Evolutionary conservation across 176 grass and related monocot species (phyloP), one percentile per base, ranked within the genome.

Genomic region (Oryza nivara): DNA sequence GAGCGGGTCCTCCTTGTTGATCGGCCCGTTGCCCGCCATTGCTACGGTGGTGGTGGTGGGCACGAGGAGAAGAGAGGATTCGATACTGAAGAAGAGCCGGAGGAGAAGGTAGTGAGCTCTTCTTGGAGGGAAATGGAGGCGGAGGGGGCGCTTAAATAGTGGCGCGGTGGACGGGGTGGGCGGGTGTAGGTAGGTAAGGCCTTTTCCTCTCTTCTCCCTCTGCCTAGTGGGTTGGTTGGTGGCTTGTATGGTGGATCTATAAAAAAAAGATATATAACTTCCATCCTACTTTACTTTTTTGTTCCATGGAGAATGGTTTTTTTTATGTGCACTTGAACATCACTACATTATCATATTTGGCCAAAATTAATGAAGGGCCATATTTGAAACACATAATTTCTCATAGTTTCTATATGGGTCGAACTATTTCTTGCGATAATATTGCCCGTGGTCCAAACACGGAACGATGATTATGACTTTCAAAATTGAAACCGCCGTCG

Each of bases 121-220:
- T 88, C 85, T 84, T 82, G 91, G 74, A 86, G 86, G 79, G 87
- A 88, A 85, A 87, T 41, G 80, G 84, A 49, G 20, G 78, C 34
- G n/a, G 67, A 52, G 47, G 63, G 54, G 45, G 12, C 61, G 51
- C 74, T 94, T 97, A 97, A 97, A 97, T 92, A 97, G 84, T 9
- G 20, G 13, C 0, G 52, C 20, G 74, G 32, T 7, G 66, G 5
- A 19, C 36, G 22, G 17, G 43, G 69, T 60, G 51, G 76, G 68
- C 66, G 78, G 79, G 89, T 82, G 83, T 83, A 67, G 90, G 86
- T 87, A 58, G 76, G 30, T 23, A 52, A 68, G 35, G 11, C 17
- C 78, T 80, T 34, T 80, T 65, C 63, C 67, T 36, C 60, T 8
- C 25, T 11, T 36, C 60, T 8, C 25, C 7, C 66, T 20, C 41